Conservation (phyloP, 768 basidiomycete genomes). For the Phlebiopsis gigantea region DNA sequence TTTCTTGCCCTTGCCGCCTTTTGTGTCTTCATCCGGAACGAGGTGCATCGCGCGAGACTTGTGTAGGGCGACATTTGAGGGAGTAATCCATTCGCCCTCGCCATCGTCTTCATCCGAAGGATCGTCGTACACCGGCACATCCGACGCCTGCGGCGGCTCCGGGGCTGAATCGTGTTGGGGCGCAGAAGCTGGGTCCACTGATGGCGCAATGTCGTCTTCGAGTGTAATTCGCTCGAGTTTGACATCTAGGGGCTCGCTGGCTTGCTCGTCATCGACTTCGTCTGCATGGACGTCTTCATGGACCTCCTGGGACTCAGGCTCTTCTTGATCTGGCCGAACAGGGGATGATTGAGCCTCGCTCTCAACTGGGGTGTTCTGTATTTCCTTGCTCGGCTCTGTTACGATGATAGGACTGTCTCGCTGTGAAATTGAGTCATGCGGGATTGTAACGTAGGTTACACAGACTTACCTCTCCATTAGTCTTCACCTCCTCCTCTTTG, state of each 20-base stretch:
- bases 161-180: neutral
- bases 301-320: constrained; percentile 3
- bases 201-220: constrained; percentile 10
- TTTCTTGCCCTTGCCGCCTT: constrained; percentile 24
- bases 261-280: constrained; percentile 10
- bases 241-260: constrained; percentile 38
- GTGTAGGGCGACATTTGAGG: constrained; percentile 75
- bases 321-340: no score
- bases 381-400: neutral
- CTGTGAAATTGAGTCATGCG: constrained; percentile 3
- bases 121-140: constrained; percentile 57
- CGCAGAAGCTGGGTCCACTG: neutral
- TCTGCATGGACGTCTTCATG: neutral
- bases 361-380: neutral
- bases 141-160: constrained; percentile 5
- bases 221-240: constrained; percentile 34
- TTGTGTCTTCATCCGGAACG: constrained; percentile 46
- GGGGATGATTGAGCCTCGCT: neutral
- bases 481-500: constrained; percentile 23
- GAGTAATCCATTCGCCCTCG: constrained; percentile 97
- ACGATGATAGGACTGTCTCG: neutral
- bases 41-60: constrained; percentile 85
- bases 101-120: constrained; percentile 76
- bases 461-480: constrained; percentile 20
- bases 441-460: neutral